Percentiles rank a stretch among this genome's conserved stretches.
These are phyloP conservation scores for Aspergillus caelatus DNA, from an alignment of 2,329 filamentous ascomycete species.

Conservation along the genomic window DNA sequence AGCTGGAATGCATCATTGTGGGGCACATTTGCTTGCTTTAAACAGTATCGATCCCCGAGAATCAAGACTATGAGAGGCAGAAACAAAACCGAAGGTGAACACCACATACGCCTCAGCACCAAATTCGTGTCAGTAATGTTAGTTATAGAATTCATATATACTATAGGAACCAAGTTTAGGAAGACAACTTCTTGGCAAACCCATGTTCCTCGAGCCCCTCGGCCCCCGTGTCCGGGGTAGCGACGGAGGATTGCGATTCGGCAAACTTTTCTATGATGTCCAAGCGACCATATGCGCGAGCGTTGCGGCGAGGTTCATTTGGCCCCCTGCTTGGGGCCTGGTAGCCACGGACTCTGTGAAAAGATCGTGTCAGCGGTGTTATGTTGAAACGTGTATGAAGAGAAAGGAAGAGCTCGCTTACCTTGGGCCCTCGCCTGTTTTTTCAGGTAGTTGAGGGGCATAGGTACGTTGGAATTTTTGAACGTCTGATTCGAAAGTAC, in stretches of 20 bases:
- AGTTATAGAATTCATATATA: constrained; percentile 2
- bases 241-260: constrained; percentile 54
- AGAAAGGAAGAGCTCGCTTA: constrained; percentile 32
- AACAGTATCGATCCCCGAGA: background rate
- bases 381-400: background rate
- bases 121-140: background rate
- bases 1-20: background rate
- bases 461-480: constrained; percentile 68
- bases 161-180: background rate
- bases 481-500: constrained; percentile 58
- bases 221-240: constrained; percentile 55
- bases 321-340: constrained; percentile 73
- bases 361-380: background rate
- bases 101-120: constrained; percentile 3
- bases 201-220: constrained; percentile 59
- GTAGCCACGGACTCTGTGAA: constrained; percentile 69
- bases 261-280: constrained; percentile 51
- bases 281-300: constrained; percentile 66
- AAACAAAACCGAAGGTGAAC: background rate
- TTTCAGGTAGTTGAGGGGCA: constrained; percentile 69
- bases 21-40: background rate
- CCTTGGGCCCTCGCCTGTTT: constrained; percentile 76
- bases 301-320: constrained; percentile 66
- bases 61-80: background rate
- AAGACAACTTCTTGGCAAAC: constrained; percentile 52